Evolutionary conservation across 75 land plant genomes (phyloP), one percentile per base, ranked within the genome.

Genomic region (Pinus tabuliformis): DNA sequence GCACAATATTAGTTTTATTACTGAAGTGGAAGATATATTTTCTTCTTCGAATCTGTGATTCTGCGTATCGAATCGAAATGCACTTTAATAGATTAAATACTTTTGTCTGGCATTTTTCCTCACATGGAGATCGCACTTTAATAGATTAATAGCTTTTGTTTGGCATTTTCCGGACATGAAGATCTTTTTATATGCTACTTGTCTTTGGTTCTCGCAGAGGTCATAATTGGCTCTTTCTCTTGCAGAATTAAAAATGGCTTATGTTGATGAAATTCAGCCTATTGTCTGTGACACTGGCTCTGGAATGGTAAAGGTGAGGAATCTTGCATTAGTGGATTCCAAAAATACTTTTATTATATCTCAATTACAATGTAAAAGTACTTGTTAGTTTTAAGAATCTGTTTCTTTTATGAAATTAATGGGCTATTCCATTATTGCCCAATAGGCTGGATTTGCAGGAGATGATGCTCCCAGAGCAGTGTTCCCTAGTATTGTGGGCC

Each of bases 391-490:
- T 49, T 49, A 9, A 9, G 0, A 49, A 11, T 49, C 0, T 59
- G 61, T 59, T 59, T 59, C 22, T 6, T 6, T 59, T 6, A 21
- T 6, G 22, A 17, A 59, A 59, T 59, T 9, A 8, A 21, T 59
- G 61, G 24, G 6, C 22, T 59, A 8, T 59, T 59, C 61, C 22
- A 59, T 59, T 8, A 21, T 21, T 59, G n/a, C 22, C 22, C 61
- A 59, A 36, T 45, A 87, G 89, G 89, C 88, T 73, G 89, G 89
- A 39, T 87, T 87, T 81, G 89, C 89, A 37, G 81, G 88, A 76
- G 89, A 87, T 76, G 84, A 87, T 81, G 89, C 89, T n/a, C 90
- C 90, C 5, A 76, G 88, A 57, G 89, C 89, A 18, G 89, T 87
- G 37, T 87, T 87, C 58, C 89, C 88, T 11, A 83, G 85, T 61